Evolutionary conservation across 2,329 filamentous ascomycete genomes (phyloP), one percentile per base, ranked within the genome.

Genomic region (Aspergillus proliferans): DNA sequence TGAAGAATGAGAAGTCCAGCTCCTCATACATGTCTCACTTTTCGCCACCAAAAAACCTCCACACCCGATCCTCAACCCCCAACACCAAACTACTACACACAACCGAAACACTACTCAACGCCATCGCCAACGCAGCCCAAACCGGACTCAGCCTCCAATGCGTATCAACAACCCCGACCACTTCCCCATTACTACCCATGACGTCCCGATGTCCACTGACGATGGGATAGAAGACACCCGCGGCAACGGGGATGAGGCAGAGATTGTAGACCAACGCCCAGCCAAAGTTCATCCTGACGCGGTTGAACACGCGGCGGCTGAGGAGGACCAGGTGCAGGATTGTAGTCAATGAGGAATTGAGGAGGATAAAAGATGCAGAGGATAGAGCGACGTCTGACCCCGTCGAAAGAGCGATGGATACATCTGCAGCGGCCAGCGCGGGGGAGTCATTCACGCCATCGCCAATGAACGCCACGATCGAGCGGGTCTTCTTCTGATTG

Each of bases 81-180:
- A 96, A 69, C 45, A 83, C 76, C 61, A 95, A 70, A 71, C 87
- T 92, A 66, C 89, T 95, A 63, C 82, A 71, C 45, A 96, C 86
- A 42, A 97, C 91, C 62, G 87, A 93, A 57, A 96, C 84, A 67
- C 87, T 92, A 69, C 90, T 95, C 67, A 91, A 69, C 22, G 92
- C 92, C 92, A 96, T 97, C 1, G 91, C 91, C 65, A 95, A 70
- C 56, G 84, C 86, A 4, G 91, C 92, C 91, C 91, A 96, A 5
- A 76, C 75, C 1, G 76, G 76, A 54, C 72, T 73, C 7, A 78
- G 51, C 30, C 73, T 63, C 71, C 73, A 76, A 45, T 73, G 71
- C 9, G 61, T 61, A 52, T 65, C 53, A 28, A 67, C 64, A 50
- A 51, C 59, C 40, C 26, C 26, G 7, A 60, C 59, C 21, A 60